Conservation (phyloP, 306 rosid species). For the Macrotyloma uniflorum region DNA sequence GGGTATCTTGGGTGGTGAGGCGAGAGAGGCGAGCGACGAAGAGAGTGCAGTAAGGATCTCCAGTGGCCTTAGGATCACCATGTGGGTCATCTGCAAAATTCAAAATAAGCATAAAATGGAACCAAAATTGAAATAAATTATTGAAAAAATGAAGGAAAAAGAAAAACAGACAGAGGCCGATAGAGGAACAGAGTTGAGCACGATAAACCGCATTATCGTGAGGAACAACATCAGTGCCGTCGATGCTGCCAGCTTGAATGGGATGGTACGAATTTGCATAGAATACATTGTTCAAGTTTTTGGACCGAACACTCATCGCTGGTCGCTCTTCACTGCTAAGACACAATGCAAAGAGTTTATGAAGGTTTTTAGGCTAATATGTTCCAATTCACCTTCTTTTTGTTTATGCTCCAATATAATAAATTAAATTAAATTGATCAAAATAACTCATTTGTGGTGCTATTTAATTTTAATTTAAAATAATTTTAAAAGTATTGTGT, state of each 20-base stretch:
- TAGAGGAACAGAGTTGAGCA: constrained; percentile 79
- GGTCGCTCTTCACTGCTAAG: not conserved
- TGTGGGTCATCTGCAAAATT: constrained; percentile 72
- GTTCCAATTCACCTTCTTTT: too few species aligned
- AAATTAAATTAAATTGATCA: not conserved
- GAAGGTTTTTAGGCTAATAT: not conserved
- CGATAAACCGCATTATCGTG: constrained; percentile 84
- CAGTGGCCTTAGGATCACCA: constrained; percentile 74
- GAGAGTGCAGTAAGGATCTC: constrained; percentile 81
- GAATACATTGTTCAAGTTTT: constrained; percentile 61
- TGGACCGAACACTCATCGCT: constrained; percentile 30
- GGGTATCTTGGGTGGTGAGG: constrained; percentile 65
- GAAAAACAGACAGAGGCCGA: constrained; percentile 61
- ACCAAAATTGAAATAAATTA: not conserved
- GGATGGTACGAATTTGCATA: constrained; percentile 84
- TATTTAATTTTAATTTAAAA: too few species aligned
- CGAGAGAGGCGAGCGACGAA: constrained; percentile 82
- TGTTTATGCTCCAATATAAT: too few species aligned
- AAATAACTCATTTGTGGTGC: not conserved
- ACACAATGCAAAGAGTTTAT: not conserved
- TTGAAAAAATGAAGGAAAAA: not conserved
- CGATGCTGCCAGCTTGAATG: constrained; percentile 94
- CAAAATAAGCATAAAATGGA: not conserved
- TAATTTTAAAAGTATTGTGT: not conserved
- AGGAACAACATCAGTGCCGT: constrained; percentile 82